These are phyloP conservation scores for Naganishia liquefaciens DNA, from an alignment of 1,284 basidiomycete genomes.

Conservation along the genomic window DNA sequence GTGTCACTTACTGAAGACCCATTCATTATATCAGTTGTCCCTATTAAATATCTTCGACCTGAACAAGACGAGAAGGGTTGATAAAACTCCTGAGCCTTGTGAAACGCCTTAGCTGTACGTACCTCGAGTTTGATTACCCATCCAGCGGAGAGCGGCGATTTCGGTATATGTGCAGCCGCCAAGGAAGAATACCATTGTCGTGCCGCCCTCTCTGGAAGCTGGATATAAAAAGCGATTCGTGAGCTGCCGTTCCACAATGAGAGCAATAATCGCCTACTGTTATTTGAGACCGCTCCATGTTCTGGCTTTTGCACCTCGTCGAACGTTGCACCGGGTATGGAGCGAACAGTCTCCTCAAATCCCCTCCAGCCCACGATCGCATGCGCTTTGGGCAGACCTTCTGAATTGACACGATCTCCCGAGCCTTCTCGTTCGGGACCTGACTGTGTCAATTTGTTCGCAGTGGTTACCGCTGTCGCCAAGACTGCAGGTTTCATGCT, in stretches of 20 bases:
- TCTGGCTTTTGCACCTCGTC: slow-evolving; percentile 66
- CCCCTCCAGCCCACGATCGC: slow-evolving; percentile 95
- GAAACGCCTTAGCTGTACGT: slow-evolving; percentile 36
- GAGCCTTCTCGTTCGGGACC: slow-evolving; percentile 44
- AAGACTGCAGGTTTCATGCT: slow-evolving; percentile 85
- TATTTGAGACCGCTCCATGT: background rate
- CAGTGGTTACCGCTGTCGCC: slow-evolving; percentile 34
- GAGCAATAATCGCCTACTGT: background rate
- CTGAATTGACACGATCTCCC: slow-evolving; percentile 53
- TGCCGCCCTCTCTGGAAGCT: slow-evolving; percentile 60
- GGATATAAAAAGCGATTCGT: slow-evolving; percentile 41
- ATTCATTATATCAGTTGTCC: slow-evolving; percentile 83
- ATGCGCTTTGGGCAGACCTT: slow-evolving; percentile 64
- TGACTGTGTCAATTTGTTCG: slow-evolving; percentile 53
- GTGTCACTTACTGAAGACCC: slow-evolving; percentile 54
- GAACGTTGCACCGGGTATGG: slow-evolving; percentile 80
- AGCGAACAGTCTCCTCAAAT: slow-evolving; percentile 82
- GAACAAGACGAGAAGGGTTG: background rate
- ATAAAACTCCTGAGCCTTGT: background rate
- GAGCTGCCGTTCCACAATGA: slow-evolving; percentile 47
- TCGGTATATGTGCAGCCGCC: slow-evolving; percentile 98
- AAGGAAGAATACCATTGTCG: slow-evolving; percentile 95
- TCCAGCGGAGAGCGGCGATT: slow-evolving; percentile 90
- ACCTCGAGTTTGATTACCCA: slow-evolving; percentile 78
- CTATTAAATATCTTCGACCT: slow-evolving; percentile 82